Evolutionary conservation across 805 yeast species (phyloP), one percentile per base, ranked within the genome.

Genomic region (Saccharomycopsis sp.): DNA sequence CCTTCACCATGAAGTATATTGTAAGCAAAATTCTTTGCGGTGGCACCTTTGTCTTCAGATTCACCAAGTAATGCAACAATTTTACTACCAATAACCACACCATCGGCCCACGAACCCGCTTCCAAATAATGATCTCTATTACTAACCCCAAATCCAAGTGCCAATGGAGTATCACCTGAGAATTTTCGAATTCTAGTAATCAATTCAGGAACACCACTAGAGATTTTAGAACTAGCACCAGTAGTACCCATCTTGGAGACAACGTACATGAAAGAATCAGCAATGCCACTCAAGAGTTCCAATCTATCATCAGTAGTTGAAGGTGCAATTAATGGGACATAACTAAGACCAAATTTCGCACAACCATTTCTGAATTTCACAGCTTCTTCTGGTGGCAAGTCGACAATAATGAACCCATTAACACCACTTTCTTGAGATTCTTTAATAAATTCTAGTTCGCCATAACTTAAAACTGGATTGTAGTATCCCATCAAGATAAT

Each of bases 211-310:
- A 90, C 75, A 51, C 80, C 81, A 4, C 67, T 56, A 38, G 78
- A 71, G 35, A 94, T 77, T 19, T 72, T 67, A 16, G 81, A 74
- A 19, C 79, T 67, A 29, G 94, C 90, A 60, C 99, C 98, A 23
- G 99, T 93, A 47, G 95, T 81, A 54, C 97, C 97, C 99, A 93
- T 93, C 62, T 95, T 77, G 3, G 96, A 87, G 14, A 93, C 97
- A 32, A 93, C 98, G 57, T 93, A 93, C 49, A 93, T 82, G 65
- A 93, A 93, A 1, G 97, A 85, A 61, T 90, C 97, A 26, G 99
- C 95, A 57, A 93, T 85, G 46, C 75, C 74, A 6, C 90, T 81
- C 56, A 93, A 71, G 26, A 84, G 66, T 58, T 77, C 74, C 56
- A 93, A 74, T 57, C 99, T 77, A 42, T 82, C 93, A 59, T 90